Base-by-base conservation (phyloP, 2,329 filamentous ascomycete species). In the Microsporum canis region DNA sequence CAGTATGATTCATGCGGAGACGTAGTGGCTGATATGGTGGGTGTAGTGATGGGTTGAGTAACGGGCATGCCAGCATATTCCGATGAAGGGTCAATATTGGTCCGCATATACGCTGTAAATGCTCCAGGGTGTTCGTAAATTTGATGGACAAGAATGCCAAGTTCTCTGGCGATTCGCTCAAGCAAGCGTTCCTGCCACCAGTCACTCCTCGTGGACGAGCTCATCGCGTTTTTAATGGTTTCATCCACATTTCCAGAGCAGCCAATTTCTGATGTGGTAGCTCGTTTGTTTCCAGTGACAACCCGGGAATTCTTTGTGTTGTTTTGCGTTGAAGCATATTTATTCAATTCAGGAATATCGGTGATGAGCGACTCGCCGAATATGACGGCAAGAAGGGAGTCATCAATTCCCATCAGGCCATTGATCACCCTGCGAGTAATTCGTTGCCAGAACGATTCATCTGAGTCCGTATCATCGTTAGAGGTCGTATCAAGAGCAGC, bases 391-490 rank as follows among this genome's bases (percentile, higher is more conserved):
- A 99, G 80, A 23, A 94, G 79, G 57, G 84, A 83, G 65, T 96
- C 90, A 68, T 97, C 91, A 60, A 99, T 88, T 6, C 92, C 92
- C 71, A 97, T 88, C 49, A 99, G 77, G 70, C 96, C 91, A 59
- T 86, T 84, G 67, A 99, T 90, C 33, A 97, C 88, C 68, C 86
- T 89, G 62, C 88, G 84, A 2, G 92, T 95, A 57, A 97, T 84
- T 8, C 87, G 83, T 63, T 86, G 85, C 84, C 90, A 89, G 66
- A 95, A 82, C 0, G 88, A 86, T 65, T 90, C 85, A 47, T 80
- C 78, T 34, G 84, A 79, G 3, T 78, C 75, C 51, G 71, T 66
- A 38, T 75, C 70, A 14, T 58, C 61, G 34, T 47, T 57, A 6
- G 56, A 12, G 3, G 29, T 29, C 10, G 39, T 43, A n/a, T 59